Evolutionary conservation across 257 asterid genomes (phyloP).

Genomic region (Solanum sejunctum): DNA sequence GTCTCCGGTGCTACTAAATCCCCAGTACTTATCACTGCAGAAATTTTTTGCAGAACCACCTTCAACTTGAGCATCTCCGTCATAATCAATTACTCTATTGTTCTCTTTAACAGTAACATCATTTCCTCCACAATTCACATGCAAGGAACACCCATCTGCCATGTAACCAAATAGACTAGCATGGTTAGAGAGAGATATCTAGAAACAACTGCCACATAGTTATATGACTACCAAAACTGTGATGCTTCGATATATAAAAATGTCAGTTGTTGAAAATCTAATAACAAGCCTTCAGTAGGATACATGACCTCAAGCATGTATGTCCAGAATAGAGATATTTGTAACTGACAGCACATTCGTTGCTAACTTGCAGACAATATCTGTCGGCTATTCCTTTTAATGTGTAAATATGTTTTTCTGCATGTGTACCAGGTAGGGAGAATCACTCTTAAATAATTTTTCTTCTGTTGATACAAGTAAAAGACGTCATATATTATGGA

Average conservation of each 20-base stretch:
- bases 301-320: background rate
- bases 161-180: background rate
- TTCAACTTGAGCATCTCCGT: constrained; percentile 56
- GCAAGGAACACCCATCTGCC: constrained; percentile 73
- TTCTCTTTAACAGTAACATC: constrained; percentile 31
- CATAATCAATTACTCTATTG: constrained; percentile 29
- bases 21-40: constrained; percentile 39
- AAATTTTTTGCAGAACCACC: constrained; percentile 47
- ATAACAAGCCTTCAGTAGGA: background rate
- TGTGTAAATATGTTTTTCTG: background rate
- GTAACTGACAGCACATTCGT: background rate
- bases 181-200: background rate
- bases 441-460: background rate
- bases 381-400: background rate
- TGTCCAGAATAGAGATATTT: background rate
- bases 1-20: constrained; percentile 81
- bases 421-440: background rate
- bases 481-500: background rate
- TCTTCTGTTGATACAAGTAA: background rate
- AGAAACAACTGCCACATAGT: background rate
- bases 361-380: background rate
- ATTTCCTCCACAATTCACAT: constrained; percentile 75
- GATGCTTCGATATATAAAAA: background rate
- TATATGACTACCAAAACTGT: background rate
- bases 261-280: background rate